Conservation (phyloP, 2,329 filamentous ascomycete genomes). For the Arthrobotrys iridis region DNA sequence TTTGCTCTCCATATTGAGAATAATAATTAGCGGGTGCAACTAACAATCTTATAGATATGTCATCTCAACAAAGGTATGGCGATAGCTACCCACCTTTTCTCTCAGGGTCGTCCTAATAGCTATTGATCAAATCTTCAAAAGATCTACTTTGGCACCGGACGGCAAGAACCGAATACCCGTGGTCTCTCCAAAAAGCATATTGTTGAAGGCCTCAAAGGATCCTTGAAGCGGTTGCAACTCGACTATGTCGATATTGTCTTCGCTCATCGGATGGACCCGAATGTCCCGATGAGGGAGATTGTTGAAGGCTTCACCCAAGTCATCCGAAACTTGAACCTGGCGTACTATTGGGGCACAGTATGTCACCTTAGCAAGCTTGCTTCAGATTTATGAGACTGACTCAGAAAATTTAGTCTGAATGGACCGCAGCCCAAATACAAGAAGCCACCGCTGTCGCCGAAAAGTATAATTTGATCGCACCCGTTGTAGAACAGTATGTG, state of each 20-base stretch:
- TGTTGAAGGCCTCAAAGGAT: slow-evolving; percentile 69
- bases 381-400: background rate
- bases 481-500: slow-evolving; percentile 64
- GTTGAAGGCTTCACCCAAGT: slow-evolving; percentile 67
- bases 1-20: background rate
- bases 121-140: too few relatives aligned
- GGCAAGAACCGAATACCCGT: slow-evolving; percentile 69
- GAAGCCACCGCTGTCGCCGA: slow-evolving; percentile 69
- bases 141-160: slow-evolving; percentile 68
- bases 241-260: slow-evolving; percentile 75
- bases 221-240: slow-evolving; percentile 69
- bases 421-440: slow-evolving; percentile 69
- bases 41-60: slow-evolving; percentile 62
- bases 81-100: background rate
- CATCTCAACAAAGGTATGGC: slow-evolving; percentile 69
- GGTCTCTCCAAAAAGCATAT: slow-evolving; percentile 67
- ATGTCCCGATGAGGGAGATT: slow-evolving; percentile 72
- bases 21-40: background rate
- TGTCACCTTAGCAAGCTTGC: background rate
- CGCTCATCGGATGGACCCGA: slow-evolving; percentile 70
- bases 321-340: slow-evolving; percentile 68
- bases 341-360: slow-evolving; percentile 72
- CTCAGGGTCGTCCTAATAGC: slow-evolving; percentile 40
- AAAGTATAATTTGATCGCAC: slow-evolving; percentile 70
- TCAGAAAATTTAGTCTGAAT: slow-evolving; percentile 63